phyloP scores from a whole-genome alignment of 345 rosid genomes.

The Salix arbutifolia region DNA sequence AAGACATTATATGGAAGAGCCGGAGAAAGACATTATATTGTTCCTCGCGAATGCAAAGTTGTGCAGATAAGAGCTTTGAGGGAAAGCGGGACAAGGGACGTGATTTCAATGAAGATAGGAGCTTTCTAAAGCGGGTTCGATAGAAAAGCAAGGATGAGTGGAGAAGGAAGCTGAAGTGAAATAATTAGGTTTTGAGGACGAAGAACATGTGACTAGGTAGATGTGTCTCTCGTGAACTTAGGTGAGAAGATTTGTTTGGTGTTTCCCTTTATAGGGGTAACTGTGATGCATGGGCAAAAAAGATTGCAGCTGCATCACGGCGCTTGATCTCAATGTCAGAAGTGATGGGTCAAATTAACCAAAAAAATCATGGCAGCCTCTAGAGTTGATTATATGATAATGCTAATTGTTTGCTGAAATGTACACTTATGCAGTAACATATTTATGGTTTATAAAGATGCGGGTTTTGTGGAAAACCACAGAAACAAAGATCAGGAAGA shows the following conservation, averaged over 20 bases:
- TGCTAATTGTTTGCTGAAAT: not conserved
- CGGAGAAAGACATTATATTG: not conserved
- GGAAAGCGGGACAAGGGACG: not conserved
- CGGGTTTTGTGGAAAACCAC: not conserved
- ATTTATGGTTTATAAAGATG: not conserved
- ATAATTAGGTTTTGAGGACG: constrained; percentile 8
- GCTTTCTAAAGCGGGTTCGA: constrained; percentile 8
- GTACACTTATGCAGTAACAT: not conserved
- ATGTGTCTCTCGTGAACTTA: constrained; percentile 32
- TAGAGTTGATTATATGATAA: not conserved
- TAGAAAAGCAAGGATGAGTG: constrained; percentile 17
- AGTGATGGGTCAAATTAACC: not conserved
- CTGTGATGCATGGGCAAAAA: no score
- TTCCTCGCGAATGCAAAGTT: not conserved
- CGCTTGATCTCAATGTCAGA: not conserved
- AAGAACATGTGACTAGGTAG: constrained; percentile 40
- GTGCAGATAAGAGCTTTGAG: not conserved
- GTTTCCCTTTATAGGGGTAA: not conserved
- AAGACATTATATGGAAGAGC: not conserved
- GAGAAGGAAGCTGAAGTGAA: not conserved
- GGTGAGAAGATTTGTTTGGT: constrained; percentile 6
- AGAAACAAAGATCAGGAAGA: not conserved
- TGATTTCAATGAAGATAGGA: constrained; percentile 3
- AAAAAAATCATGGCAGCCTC: not conserved
- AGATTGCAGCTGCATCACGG: no score